Base-by-base conservation (phyloP, 495 filamentous ascomycete species). In the Penicillium fimorum region DNA sequence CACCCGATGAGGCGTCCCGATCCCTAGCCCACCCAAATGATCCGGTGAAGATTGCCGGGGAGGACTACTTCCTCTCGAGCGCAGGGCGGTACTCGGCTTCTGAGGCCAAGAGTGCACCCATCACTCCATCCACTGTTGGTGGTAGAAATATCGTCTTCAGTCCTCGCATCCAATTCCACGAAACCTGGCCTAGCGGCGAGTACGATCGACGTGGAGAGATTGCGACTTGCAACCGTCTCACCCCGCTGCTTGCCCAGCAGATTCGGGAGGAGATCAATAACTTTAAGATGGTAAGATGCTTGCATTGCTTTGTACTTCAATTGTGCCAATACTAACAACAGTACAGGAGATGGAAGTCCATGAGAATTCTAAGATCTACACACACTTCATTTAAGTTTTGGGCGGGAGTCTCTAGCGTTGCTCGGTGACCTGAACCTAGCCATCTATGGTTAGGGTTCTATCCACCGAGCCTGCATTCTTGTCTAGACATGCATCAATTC, bases 181-280 rank as follows among this genome's bases (percentile, higher is more conserved):
- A 99, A 64, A 97, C 90, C 15, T 97, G 94, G 93, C 90, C 92
- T 6, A 89, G 85, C 63, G 86, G 86, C 55, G 94, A 99, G 74
- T 99, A 99, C 67, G 94, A 99, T 66, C 87, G 94, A 45, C 86
- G 95, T 37, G 95, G 94, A 45, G 94, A 99, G 12, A 89, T 97
- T 70, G 92, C 94, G 25, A 99, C 94, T 8, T 99, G 94, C 82
- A 99, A 99, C 69, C 89, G 92, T 55, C 75, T 99, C 57, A 99
- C 94, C 41, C 94, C 94, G 17, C 90, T 97, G 81, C 84, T 98
- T 59, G 94, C 94, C 33, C 94, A 99, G 69, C 94, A 99, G 70
- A 99, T 99, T 76, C 97, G 97, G 76, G 94, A 99, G 75, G 94
- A 99, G 75, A 80, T 99, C 62, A 99, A 99, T 76, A 93, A 86